Conservation (phyloP, 129 eudicot species). For the Silybum marianum region DNA sequence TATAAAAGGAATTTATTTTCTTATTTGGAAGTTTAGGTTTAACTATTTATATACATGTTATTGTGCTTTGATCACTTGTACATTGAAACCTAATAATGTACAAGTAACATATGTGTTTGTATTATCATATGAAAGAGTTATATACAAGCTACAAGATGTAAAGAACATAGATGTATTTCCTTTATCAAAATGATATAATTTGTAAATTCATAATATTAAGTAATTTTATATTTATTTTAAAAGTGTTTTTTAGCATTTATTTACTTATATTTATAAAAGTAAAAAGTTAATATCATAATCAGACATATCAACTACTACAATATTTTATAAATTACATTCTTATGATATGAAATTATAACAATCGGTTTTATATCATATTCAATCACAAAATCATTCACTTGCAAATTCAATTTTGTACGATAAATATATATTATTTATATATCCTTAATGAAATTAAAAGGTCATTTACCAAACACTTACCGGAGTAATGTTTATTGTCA, state of each 20-base stretch:
- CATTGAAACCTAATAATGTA: not conserved
- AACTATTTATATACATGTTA: not conserved
- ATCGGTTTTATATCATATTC: too few relatives aligned
- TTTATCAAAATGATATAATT: not conserved
- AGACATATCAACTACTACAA: too few relatives aligned
- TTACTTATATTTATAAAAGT: too few relatives aligned
- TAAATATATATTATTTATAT: too few relatives aligned
- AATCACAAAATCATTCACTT: not conserved
- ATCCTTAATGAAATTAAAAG: not conserved
- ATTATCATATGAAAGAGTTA: not conserved
- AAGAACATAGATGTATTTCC: not conserved
- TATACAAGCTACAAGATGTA: not conserved
- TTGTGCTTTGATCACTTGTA: not conserved
- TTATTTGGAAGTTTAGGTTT: not conserved
- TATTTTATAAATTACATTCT: too few relatives aligned
- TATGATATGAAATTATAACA: not conserved
- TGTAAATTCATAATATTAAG: too few relatives aligned
- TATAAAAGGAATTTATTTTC: constrained; percentile 12
- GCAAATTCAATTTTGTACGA: not conserved
- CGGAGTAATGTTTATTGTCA: too few relatives aligned
- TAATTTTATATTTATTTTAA: too few relatives aligned
- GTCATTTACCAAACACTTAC: too few relatives aligned
- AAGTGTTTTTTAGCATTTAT: too few relatives aligned
- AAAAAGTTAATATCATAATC: too few relatives aligned
- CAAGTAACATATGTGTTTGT: not conserved